Evolutionary conservation across 2,329 filamentous ascomycete species (phyloP), one percentile per base, ranked within the genome.

Genomic region (Fusarium agapanthi): DNA sequence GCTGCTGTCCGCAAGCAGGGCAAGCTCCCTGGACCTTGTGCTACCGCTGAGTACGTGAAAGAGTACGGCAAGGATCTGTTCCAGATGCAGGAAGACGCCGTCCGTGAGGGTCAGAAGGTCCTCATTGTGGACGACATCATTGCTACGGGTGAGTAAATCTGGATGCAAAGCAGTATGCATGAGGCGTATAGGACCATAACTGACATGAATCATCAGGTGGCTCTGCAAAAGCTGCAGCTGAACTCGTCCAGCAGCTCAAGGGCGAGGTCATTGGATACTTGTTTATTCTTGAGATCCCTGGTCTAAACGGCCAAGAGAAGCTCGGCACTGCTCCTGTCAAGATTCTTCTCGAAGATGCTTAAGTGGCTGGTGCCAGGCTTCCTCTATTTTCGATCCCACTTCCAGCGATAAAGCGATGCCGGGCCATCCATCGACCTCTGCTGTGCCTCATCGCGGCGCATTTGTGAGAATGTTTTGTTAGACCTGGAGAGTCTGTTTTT

Each of bases 81-180:
- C 86, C 94, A 98, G 88, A 97, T 99, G 87, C 96, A 99, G 86
- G 86, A 89, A 75, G 95, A 93, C 82, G 92, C 92, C 48, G 91
- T 99, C 79, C 91, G 93, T 84, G 88, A 90, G 57, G 95, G 95
- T 40, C 94, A 97, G 85, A 95, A 92, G 82, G 95, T 97, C 65
- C 86, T 99, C 71, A 89, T 99, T 74, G 95, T 99, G 37, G 96
- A 99, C 83, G 96, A 99, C 82, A 97, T 99, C 80, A 98, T 99
- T 85, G 96, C 96, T 64, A 99, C 96, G 74, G 95, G 95, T 97
- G 87, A 82, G 92, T 84, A 60, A 38, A 44, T 22, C 35, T 30
- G 15, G 20, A 37, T 41, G 32, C 12, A 61, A 65, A 65, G 61
- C 61, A 68, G n/a, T 45, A 59, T 56, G 47, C 43, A 57, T 64